phyloP scores from a whole-genome alignment of 2,329 filamentous ascomycete species.

The Conoideocrella luteorostrata region DNA sequence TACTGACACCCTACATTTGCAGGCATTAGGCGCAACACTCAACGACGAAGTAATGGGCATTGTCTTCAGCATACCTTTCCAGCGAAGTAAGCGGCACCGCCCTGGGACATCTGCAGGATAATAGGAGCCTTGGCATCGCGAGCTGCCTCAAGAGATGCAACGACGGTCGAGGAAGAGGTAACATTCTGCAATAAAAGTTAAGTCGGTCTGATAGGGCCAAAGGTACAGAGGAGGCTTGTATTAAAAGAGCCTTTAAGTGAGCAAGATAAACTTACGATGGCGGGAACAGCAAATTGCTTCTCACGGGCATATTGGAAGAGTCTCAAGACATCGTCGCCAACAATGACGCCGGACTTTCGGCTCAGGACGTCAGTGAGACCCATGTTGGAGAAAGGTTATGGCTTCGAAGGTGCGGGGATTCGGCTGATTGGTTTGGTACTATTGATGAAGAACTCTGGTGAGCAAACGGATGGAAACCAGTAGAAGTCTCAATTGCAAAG shows the following conservation, averaged over 20 bases:
- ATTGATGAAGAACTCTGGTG: not conserved
- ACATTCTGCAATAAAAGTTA: conserved; percentile 54
- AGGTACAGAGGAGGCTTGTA: too few relatives aligned
- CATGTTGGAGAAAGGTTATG: conserved; percentile 19
- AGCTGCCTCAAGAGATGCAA: conserved; percentile 88
- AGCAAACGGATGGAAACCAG: not conserved
- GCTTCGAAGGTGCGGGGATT: not conserved
- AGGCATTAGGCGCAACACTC: not conserved
- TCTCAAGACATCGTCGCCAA: conserved; percentile 46
- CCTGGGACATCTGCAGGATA: conserved; percentile 89
- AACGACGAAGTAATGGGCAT: not conserved
- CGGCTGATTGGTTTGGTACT: not conserved
- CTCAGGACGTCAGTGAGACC: conserved; percentile 37
- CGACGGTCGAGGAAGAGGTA: conserved; percentile 74
- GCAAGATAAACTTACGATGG: conserved; percentile 42
- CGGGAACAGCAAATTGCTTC: conserved; percentile 82
- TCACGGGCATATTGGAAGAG: conserved; percentile 89
- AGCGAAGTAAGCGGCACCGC: conserved; percentile 87
- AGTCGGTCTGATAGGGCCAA: conserved; percentile 4
- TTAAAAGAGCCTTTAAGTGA: not conserved
- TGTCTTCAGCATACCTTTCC: conserved; percentile 56
- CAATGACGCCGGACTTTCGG: conserved; percentile 48
- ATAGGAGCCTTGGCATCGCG: conserved; percentile 86
- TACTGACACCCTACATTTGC: conserved; percentile 58
- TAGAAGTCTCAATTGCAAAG: too few relatives aligned